A percentile compares a stretch with the other conserved stretches of the same genome.
Conservation (phyloP, 441 rosid genomes). For the Eutrema salsugineum region DNA sequence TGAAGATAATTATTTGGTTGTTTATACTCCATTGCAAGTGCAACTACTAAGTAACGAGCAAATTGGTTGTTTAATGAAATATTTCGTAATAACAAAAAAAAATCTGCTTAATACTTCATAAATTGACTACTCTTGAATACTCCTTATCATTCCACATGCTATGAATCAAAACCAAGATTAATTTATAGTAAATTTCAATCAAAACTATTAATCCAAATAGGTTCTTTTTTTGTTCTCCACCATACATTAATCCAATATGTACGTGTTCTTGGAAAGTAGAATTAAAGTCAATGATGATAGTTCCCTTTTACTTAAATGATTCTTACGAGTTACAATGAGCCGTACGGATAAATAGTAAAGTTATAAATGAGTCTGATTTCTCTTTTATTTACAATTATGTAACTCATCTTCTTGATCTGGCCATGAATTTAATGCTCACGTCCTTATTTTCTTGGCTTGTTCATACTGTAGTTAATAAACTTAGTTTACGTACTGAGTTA, state of each 20-base stretch:
- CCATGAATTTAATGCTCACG: conserved; percentile 2
- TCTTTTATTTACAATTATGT: neutral
- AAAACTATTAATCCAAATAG: neutral
- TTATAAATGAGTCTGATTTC: neutral
- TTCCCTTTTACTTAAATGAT: conserved; percentile 3
- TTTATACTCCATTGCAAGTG: neutral
- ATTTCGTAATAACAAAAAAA: no score
- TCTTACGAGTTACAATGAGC: conserved; percentile 2
- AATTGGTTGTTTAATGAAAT: no score
- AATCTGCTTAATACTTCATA: no score
- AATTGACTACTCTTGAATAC: no score
- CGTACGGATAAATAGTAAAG: conserved; percentile 15
- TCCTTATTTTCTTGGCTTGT: neutral
- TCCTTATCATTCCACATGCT: neutral
- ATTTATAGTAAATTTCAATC: neutral
- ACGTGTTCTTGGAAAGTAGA: neutral
- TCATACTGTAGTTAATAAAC: neutral
- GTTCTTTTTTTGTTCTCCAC: neutral
- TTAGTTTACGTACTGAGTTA: neutral
- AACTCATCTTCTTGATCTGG: neutral
- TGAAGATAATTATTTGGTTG: neutral
- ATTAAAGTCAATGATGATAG: conserved; percentile 20
- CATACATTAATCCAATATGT: neutral
- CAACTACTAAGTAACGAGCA: no score
- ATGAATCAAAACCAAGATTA: neutral